Conservation (phyloP, 192 early-diverging fungal genomes). For the Funneliformis geosporum region DNA sequence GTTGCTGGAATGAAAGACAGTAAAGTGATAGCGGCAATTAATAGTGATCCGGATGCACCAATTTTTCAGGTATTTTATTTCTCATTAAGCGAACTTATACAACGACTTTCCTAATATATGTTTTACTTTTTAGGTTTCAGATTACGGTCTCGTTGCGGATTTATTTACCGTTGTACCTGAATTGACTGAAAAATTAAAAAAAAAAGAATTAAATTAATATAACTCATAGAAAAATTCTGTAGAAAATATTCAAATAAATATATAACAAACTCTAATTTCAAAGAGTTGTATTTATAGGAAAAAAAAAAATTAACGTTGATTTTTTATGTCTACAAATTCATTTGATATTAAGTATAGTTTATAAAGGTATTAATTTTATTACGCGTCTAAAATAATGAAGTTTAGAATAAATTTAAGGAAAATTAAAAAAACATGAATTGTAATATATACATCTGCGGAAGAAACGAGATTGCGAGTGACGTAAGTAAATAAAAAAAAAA, state of each 20-base stretch:
- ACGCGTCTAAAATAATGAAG: too few relatives aligned
- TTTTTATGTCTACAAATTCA: too few relatives aligned
- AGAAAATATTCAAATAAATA: too few relatives aligned
- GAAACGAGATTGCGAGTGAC: background rate
- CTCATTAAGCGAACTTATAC: background rate
- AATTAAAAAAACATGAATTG: too few relatives aligned
- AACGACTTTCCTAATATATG: background rate
- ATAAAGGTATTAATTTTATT: too few relatives aligned
- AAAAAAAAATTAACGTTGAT: too few relatives aligned
- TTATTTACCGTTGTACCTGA: conserved; percentile 93
- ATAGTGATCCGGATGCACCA: conserved; percentile 97
- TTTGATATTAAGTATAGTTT: too few relatives aligned
- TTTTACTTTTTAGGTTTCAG: conserved; percentile 52
- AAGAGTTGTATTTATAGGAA: too few relatives aligned
- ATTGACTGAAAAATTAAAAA: conserved; percentile 85
- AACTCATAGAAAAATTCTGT: too few relatives aligned
- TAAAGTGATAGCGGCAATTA: conserved; percentile 98
- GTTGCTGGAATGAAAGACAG: conserved; percentile 99
- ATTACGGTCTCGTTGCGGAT: conserved; percentile 95
- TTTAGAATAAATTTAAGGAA: too few relatives aligned
- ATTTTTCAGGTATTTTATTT: conserved; percentile 88
- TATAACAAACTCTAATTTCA: too few relatives aligned
- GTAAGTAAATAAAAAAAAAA: too few relatives aligned
- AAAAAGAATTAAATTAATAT: conserved; percentile 4
- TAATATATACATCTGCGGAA: background rate